phyloP scores from a whole-genome alignment of 768 basidiomycete species.

The Mycena pura region DNA sequence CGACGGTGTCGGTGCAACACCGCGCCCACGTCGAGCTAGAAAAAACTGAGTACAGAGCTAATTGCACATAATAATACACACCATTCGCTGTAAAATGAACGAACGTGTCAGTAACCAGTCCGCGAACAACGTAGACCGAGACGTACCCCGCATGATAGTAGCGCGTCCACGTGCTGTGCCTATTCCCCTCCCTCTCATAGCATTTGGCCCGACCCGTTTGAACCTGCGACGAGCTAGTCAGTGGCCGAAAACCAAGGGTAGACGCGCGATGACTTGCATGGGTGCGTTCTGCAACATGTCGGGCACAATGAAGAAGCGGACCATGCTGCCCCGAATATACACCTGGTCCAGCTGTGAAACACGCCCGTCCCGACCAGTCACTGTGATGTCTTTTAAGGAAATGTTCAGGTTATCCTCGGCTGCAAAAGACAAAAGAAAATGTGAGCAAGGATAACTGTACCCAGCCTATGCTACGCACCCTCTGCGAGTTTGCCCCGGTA shows the following conservation, averaged over 20 bases:
- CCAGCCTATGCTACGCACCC: slow-evolving; percentile 58
- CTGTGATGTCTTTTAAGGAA: slow-evolving; percentile 94
- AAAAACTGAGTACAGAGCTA: slow-evolving; percentile 22
- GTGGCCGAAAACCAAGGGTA: slow-evolving; percentile 10
- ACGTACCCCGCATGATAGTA: slow-evolving; percentile 95
- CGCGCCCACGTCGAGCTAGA: slow-evolving; percentile 86
- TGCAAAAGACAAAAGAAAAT: slow-evolving; percentile 42
- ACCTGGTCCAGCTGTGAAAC: slow-evolving; percentile 99
- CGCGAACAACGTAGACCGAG: slow-evolving; percentile 1
- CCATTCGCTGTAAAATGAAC: slow-evolving; percentile 72
- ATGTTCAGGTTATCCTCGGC: slow-evolving; percentile 99
- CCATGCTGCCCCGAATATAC: slow-evolving; percentile 98
- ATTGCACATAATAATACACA: slow-evolving; percentile 39
- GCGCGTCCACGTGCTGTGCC: slow-evolving; percentile 98
- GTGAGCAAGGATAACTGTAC: slow-evolving; percentile 2
- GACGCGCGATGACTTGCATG: slow-evolving; percentile 72
- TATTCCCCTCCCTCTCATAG: slow-evolving; percentile 98
- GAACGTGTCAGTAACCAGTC: slow-evolving; percentile 27
- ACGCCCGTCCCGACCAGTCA: slow-evolving; percentile 96
- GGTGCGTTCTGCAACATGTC: slow-evolving; percentile 99
- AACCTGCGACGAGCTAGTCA: slow-evolving; percentile 67
- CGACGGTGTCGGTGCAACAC: slow-evolving; percentile 69
- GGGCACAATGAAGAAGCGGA: slow-evolving; percentile 98
- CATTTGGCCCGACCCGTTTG: slow-evolving; percentile 97
- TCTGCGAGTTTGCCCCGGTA: slow-evolving; percentile 98